Evolutionary conservation across 805 yeast genomes (phyloP).

Genomic region (Ogataea trehaloabstinens): DNA sequence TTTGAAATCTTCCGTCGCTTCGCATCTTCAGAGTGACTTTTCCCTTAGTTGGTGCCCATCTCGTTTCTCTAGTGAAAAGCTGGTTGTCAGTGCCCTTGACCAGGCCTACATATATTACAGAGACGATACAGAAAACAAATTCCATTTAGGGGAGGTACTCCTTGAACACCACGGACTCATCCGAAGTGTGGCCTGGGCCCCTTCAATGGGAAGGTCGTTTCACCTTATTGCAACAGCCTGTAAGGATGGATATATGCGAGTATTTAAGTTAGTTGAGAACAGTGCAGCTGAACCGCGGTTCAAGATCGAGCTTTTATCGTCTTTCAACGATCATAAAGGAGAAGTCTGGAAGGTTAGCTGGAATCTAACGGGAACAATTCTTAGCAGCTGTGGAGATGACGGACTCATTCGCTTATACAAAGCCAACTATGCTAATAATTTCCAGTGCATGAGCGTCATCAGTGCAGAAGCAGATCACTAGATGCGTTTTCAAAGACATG

Average conservation of each 20-base stretch:
- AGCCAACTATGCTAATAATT: constrained; percentile 77
- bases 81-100: constrained; percentile 82
- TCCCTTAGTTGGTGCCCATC: constrained; percentile 90
- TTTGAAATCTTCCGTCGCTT: constrained; percentile 68
- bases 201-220: constrained; percentile 86
- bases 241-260: constrained; percentile 88
- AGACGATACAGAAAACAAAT: constrained; percentile 47
- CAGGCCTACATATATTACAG: constrained; percentile 73
- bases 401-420: constrained; percentile 93
- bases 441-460: constrained; percentile 87
- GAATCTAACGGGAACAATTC: constrained; percentile 90
- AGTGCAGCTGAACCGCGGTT: constrained; percentile 13
- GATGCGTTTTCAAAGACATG: constrained; percentile 7
- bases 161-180: constrained; percentile 87
- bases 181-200: constrained; percentile 93
- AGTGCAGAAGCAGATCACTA: constrained; percentile 44
- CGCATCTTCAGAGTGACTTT: constrained; percentile 81
- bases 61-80: constrained; percentile 73
- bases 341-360: constrained; percentile 95
- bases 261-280: constrained; percentile 66
- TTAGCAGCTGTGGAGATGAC: constrained; percentile 94
- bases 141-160: constrained; percentile 57
- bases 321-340: constrained; percentile 33
- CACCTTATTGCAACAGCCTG: constrained; percentile 94
- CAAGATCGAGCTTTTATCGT: constrained; percentile 24